These are phyloP conservation scores for Petunia axillaris DNA, from an alignment of 257 asterid species.

Conservation along the genomic window DNA sequence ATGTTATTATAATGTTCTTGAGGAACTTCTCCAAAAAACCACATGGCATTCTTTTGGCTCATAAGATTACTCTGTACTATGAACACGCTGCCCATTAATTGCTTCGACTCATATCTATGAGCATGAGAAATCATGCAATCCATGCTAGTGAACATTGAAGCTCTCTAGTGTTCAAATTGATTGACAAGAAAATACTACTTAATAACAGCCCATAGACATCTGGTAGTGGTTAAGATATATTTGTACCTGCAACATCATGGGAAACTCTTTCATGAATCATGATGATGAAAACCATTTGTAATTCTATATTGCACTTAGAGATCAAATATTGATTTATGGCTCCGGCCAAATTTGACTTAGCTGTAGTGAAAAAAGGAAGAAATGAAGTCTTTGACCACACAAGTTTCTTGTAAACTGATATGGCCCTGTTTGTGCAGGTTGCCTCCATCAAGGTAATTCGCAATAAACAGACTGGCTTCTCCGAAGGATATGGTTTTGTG, in stretches of 20 bases:
- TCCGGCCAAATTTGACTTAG: not conserved
- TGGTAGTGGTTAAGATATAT: not conserved
- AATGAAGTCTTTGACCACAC: not conserved
- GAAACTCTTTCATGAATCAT: constrained; percentile 18
- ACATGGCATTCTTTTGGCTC: not conserved
- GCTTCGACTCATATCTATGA: not conserved
- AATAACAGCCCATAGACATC: not conserved
- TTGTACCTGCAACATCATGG: not conserved
- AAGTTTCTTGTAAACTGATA: constrained; percentile 22
- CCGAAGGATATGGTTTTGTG: constrained; percentile 95
- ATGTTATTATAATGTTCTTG: not conserved
- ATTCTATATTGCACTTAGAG: not conserved
- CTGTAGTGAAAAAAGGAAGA: not conserved
- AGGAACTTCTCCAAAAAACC: not conserved
- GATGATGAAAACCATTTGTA: not conserved
- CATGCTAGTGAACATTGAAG: not conserved
- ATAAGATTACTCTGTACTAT: not conserved
- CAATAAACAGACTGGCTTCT: constrained; percentile 81
- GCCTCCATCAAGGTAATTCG: constrained; percentile 86
- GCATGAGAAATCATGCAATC: not conserved
- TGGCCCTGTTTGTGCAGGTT: constrained; percentile 53
- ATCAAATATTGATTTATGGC: not conserved
- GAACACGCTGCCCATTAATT: not conserved
- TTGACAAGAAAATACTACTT: not conserved
- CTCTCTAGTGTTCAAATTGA: not conserved